Percentiles rank a stretch among this genome's conserved stretches.
These are phyloP conservation scores for Clarireedia paspali DNA, from an alignment of 2,329 filamentous ascomycete species.

Conservation along the genomic window DNA sequence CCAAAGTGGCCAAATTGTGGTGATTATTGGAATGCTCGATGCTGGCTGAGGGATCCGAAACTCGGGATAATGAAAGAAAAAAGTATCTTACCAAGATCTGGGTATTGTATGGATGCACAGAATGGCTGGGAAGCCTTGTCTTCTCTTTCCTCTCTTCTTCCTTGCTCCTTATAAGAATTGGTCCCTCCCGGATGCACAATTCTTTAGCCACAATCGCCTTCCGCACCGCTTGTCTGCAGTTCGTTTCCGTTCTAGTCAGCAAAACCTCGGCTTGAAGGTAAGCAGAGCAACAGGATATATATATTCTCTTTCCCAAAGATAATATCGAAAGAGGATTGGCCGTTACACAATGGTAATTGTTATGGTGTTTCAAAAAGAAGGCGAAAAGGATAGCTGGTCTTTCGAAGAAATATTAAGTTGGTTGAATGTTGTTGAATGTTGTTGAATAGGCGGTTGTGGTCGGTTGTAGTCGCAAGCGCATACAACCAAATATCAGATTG, in stretches of 20 bases:
- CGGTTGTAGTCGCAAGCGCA: neutral
- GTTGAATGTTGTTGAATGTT: neutral
- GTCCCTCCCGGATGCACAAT: neutral
- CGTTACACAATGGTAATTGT: neutral
- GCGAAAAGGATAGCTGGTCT: neutral
- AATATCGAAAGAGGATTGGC: neutral
- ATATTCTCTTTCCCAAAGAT: neutral
- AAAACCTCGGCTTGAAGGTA: neutral
- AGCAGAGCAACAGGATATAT: neutral
- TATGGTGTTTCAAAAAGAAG: neutral
- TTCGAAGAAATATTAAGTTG: no score
- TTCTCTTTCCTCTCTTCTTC: neutral
- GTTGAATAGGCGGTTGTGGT: neutral
- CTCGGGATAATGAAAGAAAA: neutral
- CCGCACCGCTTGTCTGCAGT: neutral
- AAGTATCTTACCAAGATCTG: neutral
- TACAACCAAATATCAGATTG: neutral
- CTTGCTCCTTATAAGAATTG: neutral
- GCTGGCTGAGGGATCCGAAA: neutral
- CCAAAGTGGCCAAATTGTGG: neutral
- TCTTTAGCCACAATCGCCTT: neutral
- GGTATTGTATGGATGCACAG: neutral
- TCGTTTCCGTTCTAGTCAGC: neutral
- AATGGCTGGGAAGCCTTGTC: neutral
- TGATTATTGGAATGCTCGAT: neutral